Conservation (phyloP, 2,329 filamentous ascomycete species). For the Endoconidiophora polonica region DNA sequence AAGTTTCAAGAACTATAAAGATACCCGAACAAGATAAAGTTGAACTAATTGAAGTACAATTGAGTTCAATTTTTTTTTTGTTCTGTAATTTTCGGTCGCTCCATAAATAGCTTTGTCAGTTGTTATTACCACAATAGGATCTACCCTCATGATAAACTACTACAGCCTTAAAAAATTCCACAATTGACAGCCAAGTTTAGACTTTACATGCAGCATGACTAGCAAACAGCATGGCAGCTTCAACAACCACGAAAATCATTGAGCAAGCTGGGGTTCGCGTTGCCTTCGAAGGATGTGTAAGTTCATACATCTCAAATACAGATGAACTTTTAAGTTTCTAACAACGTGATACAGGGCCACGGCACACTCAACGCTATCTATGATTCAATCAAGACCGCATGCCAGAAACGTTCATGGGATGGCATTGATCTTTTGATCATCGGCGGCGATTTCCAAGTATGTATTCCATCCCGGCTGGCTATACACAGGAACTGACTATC, state of each 20-base stretch:
- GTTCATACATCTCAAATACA: background rate
- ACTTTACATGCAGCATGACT: background rate
- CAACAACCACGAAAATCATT: background rate
- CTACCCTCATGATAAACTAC: background rate
- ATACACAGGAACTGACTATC: slow-evolving; percentile 11
- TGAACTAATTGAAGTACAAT: too few species aligned
- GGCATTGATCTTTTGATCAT: slow-evolving; percentile 76
- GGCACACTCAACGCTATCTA: slow-evolving; percentile 88
- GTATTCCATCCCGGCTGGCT: background rate
- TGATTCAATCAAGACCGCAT: slow-evolving; percentile 52
- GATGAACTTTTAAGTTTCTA: background rate
- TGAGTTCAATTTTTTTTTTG: too few species aligned
- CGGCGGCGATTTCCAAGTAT: slow-evolving; percentile 83
- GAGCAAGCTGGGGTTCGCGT: slow-evolving; percentile 8
- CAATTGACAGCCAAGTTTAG: background rate
- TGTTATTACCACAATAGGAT: too few species aligned
- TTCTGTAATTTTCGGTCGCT: too few species aligned
- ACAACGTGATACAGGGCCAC: slow-evolving; percentile 48
- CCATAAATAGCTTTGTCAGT: too few species aligned
- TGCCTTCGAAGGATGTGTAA: slow-evolving; percentile 12
- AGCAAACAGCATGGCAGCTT: slow-evolving; percentile 1
- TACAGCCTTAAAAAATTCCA: background rate
- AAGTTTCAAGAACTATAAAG: too few species aligned
- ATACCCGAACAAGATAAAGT: too few species aligned
- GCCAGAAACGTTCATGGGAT: slow-evolving; percentile 57